Base-by-base conservation (phyloP, 2,329 filamentous ascomycete genomes). In the Aspergillus sp. region DNA sequence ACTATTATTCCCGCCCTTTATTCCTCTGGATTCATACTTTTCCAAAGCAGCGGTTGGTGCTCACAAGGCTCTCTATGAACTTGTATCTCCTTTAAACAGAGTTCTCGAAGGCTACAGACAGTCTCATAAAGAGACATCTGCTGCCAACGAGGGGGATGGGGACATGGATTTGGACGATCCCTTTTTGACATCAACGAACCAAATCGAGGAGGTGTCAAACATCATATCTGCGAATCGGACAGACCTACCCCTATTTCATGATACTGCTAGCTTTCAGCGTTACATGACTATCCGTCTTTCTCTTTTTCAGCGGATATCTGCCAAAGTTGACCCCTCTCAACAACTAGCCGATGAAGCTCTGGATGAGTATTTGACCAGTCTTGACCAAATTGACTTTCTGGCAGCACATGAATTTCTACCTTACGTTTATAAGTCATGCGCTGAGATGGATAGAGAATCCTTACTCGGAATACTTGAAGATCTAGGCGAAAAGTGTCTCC, bases 401-500 rank as follows among this genome's bases (percentile, higher is more conserved):
- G 68, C 71, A 33, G 69, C 71, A 2, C 68, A 70, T 55, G 59
- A 61, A n/a, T 59, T 69, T 56, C 61, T 72, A 27, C 71, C 66
- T 35, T 60, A 62, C 54, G 57, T 71, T n/a, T 78, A 71, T 58
- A 58, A 51, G 55, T 64, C 52, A 43, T 73, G 63, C 52, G 69
- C 65, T 48, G 55, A 35, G 21, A 66, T 76, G 50, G 60, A 68
- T 4, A 68, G 71, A 43, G 58, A 66, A 31, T 77, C 79, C 50
- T 69, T 78, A 14, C 73, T 80, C 21, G 68, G 65, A 4, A 64
- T 86, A 6, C 69, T 86, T 12, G 76, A 79, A 52, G 70, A 77
- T 58, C 65, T 84, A 39, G 81, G 76, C 19, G 76, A 81, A 52
- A 73, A 74, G 31, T 76, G 83, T 43, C 69, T 87, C 3, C 72